Base-by-base conservation (phyloP, 192 early-diverging fungal genomes). In the Umbelopsis vinacea region DNA sequence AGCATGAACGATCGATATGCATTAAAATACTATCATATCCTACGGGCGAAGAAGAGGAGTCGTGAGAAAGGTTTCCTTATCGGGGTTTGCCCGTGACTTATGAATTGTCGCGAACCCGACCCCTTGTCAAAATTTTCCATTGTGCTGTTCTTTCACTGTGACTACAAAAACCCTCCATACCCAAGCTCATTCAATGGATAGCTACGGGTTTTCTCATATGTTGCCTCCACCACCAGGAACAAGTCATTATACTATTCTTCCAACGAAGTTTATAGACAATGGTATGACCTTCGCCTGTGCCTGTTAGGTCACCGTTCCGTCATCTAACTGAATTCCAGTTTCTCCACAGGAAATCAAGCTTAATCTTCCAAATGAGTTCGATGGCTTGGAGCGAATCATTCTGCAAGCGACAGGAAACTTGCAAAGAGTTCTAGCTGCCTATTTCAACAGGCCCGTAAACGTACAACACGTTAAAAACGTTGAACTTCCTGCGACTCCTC, bases 371-470 rank as follows among this genome's bases (percentile, higher is more conserved):
- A 46, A 71, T 17, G 19, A 24, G 22, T 79, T 79, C n/a, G 45
- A 69, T 21, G 72, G 72, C 6, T 23, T 79, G 26, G 71, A 79
- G 24, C 55, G 77, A 3, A 79, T 79, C 46, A 50, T 79, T 12
- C 45, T 79, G 22, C 77, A 79, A 40, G 66, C 77, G 6, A 60
- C 69, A 29, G 77, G 77, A 45, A 79, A 79, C 15, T 63, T 79
- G 17, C 77, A 79, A 53, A 33, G 77, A 15, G 21, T 79, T 15
- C 10, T 79, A 47, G 74, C 77, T n/a, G 77, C 77, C 2, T 79
- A 74, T 40, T 79, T 67, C 29, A 79, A 79, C 68, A 63, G 67
- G 6, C 73, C 77, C 10, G 74, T 73, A 24, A 69, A 68, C 26
- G 69, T 79, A 6, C 60, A 74, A 23, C 71, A 74, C 21, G 68